Evolutionary conservation across 805 yeast genomes (phyloP).

Genomic region (Candida dendrica): DNA sequence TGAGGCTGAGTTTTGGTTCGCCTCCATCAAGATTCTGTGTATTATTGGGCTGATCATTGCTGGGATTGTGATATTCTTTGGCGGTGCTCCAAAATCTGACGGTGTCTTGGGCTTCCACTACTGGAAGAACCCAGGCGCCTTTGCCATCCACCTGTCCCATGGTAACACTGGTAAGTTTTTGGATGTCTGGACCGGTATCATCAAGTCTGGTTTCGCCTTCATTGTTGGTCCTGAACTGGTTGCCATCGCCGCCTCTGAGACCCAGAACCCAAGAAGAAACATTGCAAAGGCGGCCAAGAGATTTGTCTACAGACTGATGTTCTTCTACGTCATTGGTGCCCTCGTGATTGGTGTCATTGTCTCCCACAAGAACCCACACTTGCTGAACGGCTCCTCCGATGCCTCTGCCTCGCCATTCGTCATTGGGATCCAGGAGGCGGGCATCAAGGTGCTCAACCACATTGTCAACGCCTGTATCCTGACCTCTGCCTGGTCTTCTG

Average conservation of each 20-base stretch:
- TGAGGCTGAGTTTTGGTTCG: slow-evolving; percentile 59
- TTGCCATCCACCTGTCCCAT: slow-evolving; percentile 34
- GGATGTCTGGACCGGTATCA: slow-evolving; percentile 56
- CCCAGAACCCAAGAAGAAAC: slow-evolving; percentile 49
- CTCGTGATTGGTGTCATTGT: slow-evolving; percentile 63
- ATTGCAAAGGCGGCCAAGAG: slow-evolving; percentile 54
- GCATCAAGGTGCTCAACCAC: slow-evolving; percentile 62
- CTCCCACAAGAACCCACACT: slow-evolving; percentile 49
- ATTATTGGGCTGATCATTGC: slow-evolving; percentile 54
- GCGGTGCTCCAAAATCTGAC: slow-evolving; percentile 50
- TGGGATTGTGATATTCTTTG: slow-evolving; percentile 52
- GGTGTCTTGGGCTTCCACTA: slow-evolving; percentile 61
- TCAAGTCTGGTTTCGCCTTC: slow-evolving; percentile 61
- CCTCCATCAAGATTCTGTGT: slow-evolving; percentile 49
- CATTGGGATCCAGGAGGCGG: slow-evolving; percentile 66
- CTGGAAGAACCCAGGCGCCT: slow-evolving; percentile 59
- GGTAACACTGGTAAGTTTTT: slow-evolving; percentile 59
- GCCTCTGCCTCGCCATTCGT: slow-evolving; percentile 75
- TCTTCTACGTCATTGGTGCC: slow-evolving; percentile 60
- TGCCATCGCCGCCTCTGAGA: slow-evolving; percentile 52
- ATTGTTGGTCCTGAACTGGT: slow-evolving; percentile 59
- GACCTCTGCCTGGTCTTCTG: slow-evolving; percentile 74
- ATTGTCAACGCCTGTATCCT: slow-evolving; percentile 74
- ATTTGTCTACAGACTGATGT: slow-evolving; percentile 46
- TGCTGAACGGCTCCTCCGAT: slow-evolving; percentile 46